Percentiles rank a stretch among this genome's conserved stretches.
These are phyloP conservation scores for Sclerotinia subarctica DNA, from an alignment of 2,329 filamentous ascomycete genomes.

Conservation along the genomic window DNA sequence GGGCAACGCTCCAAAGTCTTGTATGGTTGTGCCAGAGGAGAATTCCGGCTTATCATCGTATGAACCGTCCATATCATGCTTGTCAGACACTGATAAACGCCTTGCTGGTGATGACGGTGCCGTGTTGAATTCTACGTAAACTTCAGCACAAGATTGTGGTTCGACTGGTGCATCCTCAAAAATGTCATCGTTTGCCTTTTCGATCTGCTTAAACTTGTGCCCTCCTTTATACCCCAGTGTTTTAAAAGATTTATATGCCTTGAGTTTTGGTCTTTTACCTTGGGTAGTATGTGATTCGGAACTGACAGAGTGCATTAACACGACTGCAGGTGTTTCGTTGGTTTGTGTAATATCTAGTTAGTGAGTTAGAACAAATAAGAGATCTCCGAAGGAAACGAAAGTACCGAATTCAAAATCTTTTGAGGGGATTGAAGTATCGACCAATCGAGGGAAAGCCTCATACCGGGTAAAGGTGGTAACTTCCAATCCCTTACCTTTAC, in stretches of 20 bases:
- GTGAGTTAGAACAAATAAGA: not conserved
- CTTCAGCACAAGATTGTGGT: not conserved
- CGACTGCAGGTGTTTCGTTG: not conserved
- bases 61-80: constrained; percentile 12
- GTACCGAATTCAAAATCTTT: not conserved
- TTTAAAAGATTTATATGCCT: constrained; percentile 1
- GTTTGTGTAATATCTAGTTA: not conserved
- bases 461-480: constrained; percentile 4
- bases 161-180: not conserved
- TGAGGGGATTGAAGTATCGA: not conserved
- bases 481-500: not conserved
- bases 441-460: constrained; percentile 7
- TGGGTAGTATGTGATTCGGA: not conserved
- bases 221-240: not conserved
- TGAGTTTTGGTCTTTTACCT: not conserved
- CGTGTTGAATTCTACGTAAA: not conserved
- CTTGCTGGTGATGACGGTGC: constrained; percentile 16
- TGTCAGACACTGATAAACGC: not conserved
- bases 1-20: constrained; percentile 13
- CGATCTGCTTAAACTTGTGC: not conserved
- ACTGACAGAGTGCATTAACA: not conserved
- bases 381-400: not conserved
- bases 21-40: constrained; percentile 3
- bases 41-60: constrained; percentile 13
- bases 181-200: not conserved